phyloP scores from a whole-genome alignment of 345 rosid genomes.

The Microcos paniculata region DNA sequence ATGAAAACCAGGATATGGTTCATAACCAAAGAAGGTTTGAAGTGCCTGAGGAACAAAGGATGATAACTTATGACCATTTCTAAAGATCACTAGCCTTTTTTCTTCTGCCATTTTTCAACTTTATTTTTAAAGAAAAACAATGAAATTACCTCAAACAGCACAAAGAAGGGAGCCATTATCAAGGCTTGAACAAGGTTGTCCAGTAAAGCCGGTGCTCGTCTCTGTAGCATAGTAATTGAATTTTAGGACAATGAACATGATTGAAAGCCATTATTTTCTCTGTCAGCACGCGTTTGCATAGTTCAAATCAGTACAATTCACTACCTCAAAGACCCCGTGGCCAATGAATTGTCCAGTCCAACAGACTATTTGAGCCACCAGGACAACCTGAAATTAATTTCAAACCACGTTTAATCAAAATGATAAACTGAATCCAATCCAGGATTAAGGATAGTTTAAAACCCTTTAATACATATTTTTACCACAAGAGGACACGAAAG shows the following conservation, averaged over 20 bases:
- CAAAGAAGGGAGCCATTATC: conserved; percentile 67
- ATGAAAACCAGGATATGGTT: conserved; percentile 58
- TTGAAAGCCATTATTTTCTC: not conserved
- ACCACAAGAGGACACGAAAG: not conserved
- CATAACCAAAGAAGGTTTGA: conserved; percentile 44
- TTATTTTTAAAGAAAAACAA: not conserved
- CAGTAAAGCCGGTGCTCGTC: conserved; percentile 62
- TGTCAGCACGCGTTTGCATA: not conserved
- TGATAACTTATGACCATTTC: conserved; percentile 7
- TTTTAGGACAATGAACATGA: conserved; percentile 7
- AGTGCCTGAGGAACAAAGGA: conserved; percentile 39
- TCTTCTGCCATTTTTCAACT: not conserved
- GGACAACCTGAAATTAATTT: conserved; percentile 39
- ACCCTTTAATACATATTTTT: not conserved
- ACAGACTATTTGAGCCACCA: conserved; percentile 52
- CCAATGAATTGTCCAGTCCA: conserved; percentile 73
- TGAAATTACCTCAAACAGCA: conserved; percentile 54
- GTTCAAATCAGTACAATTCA: not conserved
- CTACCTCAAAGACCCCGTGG: conserved; percentile 63
- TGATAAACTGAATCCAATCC: not conserved
- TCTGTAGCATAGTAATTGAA: conserved; percentile 32
- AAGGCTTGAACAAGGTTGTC: conserved; percentile 63
- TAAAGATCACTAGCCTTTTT: not conserved
- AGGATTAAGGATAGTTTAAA: not conserved
- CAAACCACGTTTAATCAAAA: not conserved